Percentiles rank a stretch among this genome's conserved stretches.
Conservation (phyloP, 1,284 basidiomycete species). For the Cryptococcus sp. region DNA sequence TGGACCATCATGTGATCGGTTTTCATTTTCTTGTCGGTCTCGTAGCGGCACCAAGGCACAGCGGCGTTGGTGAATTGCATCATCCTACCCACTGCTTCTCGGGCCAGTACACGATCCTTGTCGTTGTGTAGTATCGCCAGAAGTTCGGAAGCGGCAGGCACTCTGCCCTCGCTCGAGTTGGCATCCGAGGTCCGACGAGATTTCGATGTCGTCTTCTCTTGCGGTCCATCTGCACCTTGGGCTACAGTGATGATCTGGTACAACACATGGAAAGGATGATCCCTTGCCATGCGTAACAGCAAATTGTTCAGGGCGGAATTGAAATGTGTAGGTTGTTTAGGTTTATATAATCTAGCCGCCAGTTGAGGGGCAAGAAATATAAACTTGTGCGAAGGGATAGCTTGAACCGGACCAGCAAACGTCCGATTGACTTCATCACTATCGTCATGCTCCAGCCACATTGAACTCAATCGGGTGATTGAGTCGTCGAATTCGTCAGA, state of each 20-base stretch:
- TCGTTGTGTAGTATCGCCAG: slow-evolving; percentile 67
- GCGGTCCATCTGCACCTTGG: slow-evolving; percentile 8
- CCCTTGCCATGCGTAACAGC: slow-evolving; percentile 70
- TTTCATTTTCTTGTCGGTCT: slow-evolving; percentile 6
- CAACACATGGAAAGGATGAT: slow-evolving; percentile 91
- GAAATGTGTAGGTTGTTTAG: slow-evolving; percentile 49
- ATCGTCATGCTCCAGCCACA: slow-evolving; percentile 70
- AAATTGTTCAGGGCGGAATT: slow-evolving; percentile 64
- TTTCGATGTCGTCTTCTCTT: slow-evolving; percentile 1
- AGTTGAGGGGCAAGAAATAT: slow-evolving; percentile 88
- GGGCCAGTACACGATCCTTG: slow-evolving; percentile 50
- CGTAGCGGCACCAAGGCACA: slow-evolving; percentile 60
- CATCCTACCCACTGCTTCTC: slow-evolving; percentile 54
- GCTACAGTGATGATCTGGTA: slow-evolving; percentile 77
- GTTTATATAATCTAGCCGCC: slow-evolving; percentile 71
- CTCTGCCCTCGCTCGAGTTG: slow-evolving; percentile 52
- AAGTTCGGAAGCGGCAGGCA: slow-evolving; percentile 65
- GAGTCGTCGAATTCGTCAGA: slow-evolving; percentile 73
- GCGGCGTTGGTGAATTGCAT: slow-evolving; percentile 68
- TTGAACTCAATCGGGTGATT: slow-evolving; percentile 74
- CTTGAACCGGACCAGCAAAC: slow-evolving; percentile 45
- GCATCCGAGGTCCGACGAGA: slow-evolving; percentile 5
- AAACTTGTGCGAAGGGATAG: slow-evolving; percentile 83
- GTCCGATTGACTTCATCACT: slow-evolving; percentile 55
- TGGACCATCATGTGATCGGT: not conserved